Percentiles rank a stretch among this genome's conserved stretches.
Evolutionary conservation across 345 rosid genomes (phyloP).

Genomic region (Raphanus raphanistrum): DNA sequence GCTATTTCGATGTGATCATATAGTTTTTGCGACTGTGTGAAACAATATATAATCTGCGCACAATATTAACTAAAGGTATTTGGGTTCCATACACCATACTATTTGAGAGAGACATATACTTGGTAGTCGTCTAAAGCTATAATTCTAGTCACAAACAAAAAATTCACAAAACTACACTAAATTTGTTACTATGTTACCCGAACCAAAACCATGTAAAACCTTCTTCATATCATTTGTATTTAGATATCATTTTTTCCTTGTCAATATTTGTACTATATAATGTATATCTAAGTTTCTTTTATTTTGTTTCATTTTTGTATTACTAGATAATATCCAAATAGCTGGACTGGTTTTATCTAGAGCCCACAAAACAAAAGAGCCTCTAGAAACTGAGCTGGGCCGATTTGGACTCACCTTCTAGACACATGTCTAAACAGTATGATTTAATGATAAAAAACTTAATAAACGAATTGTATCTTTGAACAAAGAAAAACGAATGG

Average conservation of each 20-base stretch:
- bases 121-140: background rate
- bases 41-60: background rate
- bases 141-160: background rate
- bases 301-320: too few species aligned
- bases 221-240: too few species aligned
- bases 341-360: background rate
- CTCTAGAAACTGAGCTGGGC: background rate
- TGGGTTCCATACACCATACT: background rate
- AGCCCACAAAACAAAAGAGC: background rate
- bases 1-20: background rate
- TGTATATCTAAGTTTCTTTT: too few species aligned
- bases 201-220: too few species aligned
- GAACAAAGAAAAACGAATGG: background rate
- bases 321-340: background rate
- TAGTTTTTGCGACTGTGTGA: background rate
- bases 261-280: too few species aligned
- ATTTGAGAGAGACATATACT: slow-evolving; percentile 2
- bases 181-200: too few species aligned
- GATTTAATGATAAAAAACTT: background rate
- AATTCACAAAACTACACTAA: too few species aligned
- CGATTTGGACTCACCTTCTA: background rate
- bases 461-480: background rate
- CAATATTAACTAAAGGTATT: background rate
- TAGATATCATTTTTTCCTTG: too few species aligned
- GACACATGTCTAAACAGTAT: background rate